Conservation (phyloP, 106 monocot genomes). For the Acorus calamus region DNA sequence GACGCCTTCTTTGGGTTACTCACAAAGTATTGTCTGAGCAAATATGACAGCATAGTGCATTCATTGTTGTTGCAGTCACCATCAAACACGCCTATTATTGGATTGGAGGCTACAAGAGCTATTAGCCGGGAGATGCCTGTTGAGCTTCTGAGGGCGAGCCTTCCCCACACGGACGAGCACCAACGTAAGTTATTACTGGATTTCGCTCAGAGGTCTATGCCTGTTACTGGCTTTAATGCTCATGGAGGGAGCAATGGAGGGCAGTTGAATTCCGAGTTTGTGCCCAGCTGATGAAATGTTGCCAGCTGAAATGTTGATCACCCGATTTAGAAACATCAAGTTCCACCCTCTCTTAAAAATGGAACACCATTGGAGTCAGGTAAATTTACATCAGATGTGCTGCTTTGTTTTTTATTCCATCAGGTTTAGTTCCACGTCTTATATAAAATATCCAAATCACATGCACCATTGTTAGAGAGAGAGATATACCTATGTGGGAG, state of each 20-base stretch:
- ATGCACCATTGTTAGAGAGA: neutral
- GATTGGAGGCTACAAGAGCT: constrained; percentile 24
- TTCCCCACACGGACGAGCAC: constrained; percentile 44
- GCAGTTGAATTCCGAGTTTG: neutral
- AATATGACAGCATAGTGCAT: constrained; percentile 31
- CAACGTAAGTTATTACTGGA: constrained; percentile 32
- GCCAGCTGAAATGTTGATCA: neutral
- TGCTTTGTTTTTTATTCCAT: no score
- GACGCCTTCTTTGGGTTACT: constrained; percentile 39
- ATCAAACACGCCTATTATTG: constrained; percentile 3
- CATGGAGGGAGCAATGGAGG: neutral
- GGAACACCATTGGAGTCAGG: no score
- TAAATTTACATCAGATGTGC: no score
- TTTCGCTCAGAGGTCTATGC: constrained; percentile 47
- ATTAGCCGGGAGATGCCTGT: constrained; percentile 50
- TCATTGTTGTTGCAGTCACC: constrained; percentile 6
- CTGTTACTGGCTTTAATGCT: constrained; percentile 11
- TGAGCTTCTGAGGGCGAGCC: constrained; percentile 36
- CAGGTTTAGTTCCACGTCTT: neutral
- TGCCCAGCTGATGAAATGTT: neutral
- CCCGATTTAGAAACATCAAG: no score
- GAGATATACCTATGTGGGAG: neutral
- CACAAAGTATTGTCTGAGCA: constrained; percentile 30
- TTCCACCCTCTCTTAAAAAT: no score
- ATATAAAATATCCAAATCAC: neutral